Evolutionary conservation across 2,329 filamentous ascomycete species (phyloP), one percentile per base, ranked within the genome.

Genomic region (Madurella fahalii): DNA sequence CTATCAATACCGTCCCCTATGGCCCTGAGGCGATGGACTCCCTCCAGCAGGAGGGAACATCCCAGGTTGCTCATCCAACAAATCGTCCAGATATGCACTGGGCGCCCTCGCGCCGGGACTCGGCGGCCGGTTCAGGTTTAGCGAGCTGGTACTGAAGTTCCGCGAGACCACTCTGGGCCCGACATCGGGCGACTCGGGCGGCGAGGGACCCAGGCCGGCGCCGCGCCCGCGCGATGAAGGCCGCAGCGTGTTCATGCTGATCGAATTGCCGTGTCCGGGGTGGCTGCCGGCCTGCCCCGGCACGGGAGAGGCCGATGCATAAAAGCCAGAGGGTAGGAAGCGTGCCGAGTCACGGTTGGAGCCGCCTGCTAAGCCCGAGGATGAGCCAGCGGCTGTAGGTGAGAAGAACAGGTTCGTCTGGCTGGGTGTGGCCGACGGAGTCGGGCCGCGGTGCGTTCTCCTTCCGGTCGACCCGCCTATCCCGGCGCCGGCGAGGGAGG

Each of bases 271-370:
- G 53, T 78, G 74, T 73, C 11, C 40, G 4, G 9, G 34, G 44
- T 58, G 57, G 44, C 43, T 40, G 52, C 48, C 40, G 52, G 34
- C 18, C 52, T 68, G 69, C 70, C 42, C 77, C 72, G 44, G 76
- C 76, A 57, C 76, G 76, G 18, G 86, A 82, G 79, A 76, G 11
- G 78, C 78, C 32, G 77, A 79, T 32, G 90, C 86, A 67, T 97
- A 97, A 74, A 95, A 96, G 1, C 93, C 93, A 2, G 93, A 87
- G 15, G 93, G 93, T 17, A 96, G 78, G 68, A 93, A 95, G n/a
- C 78, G 77, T 12, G 52, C 49, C 1, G 90, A 95, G 56, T 82
- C 83, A 50, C 92, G 86, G 62, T 82, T 82, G 44, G 73, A 74
- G 40, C 77, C 72, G 57, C 74, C 72, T 48, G 78, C 76, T 54